These are phyloP conservation scores for Leucaena leucocephala DNA, from an alignment of 306 rosid species.

Conservation along the genomic window DNA sequence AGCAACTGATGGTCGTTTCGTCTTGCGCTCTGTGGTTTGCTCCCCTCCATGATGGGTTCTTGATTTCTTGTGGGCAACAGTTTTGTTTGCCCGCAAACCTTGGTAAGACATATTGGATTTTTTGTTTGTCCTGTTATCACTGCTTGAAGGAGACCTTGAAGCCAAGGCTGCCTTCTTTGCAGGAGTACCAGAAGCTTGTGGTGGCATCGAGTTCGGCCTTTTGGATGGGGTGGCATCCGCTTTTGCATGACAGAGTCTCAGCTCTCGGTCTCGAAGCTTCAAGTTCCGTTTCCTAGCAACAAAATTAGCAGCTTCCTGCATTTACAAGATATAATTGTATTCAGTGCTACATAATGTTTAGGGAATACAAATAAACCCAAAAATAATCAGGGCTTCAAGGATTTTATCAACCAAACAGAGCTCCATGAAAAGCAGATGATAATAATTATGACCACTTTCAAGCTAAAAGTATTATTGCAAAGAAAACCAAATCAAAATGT, in stretches of 20 bases:
- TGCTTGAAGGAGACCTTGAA: constrained; percentile 47
- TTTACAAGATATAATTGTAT: not conserved
- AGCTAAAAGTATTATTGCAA: constrained; percentile 15
- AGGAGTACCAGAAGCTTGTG: constrained; percentile 44
- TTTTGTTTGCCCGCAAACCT: constrained; percentile 81
- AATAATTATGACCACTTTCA: constrained; percentile 1
- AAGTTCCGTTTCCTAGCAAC: constrained; percentile 59
- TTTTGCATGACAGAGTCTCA: constrained; percentile 67
- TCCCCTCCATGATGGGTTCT: constrained; percentile 37
- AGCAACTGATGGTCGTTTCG: constrained; percentile 86
- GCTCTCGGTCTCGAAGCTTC: constrained; percentile 73
- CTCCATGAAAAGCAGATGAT: not conserved
- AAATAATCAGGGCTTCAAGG: constrained; percentile 2
- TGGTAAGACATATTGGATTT: constrained; percentile 59
- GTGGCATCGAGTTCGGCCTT: constrained; percentile 50
- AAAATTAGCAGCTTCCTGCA: constrained; percentile 80
- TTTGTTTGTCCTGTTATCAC: constrained; percentile 34
- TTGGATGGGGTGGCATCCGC: constrained; percentile 54
- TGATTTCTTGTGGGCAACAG: constrained; percentile 56
- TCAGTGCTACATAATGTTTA: not conserved
- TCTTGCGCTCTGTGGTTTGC: constrained; percentile 49
- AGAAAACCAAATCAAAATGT: constrained; percentile 11
- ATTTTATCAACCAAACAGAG: constrained; percentile 15
- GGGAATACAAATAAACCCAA: not conserved
- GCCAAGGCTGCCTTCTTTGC: constrained; percentile 49